Percentiles rank a stretch among this genome's conserved stretches.
Evolutionary conservation across 768 basidiomycete genomes (phyloP).

Genomic region (Suillus ampliporus): DNA sequence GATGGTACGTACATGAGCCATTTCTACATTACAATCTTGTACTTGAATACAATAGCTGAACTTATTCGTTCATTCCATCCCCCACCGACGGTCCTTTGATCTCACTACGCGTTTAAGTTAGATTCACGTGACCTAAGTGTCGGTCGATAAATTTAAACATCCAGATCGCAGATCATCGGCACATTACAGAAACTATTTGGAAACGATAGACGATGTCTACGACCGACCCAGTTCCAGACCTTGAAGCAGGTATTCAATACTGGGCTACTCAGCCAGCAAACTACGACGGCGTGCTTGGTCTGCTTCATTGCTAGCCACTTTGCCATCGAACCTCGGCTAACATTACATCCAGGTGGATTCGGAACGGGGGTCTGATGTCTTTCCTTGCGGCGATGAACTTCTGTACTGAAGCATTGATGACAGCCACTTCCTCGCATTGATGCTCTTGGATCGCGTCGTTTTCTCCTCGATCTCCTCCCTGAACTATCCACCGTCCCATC

Average conservation of each 20-base stretch:
- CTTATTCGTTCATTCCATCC: neutral
- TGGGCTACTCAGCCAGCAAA: slow-evolving; percentile 85
- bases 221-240: slow-evolving; percentile 51
- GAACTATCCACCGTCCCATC: slow-evolving; percentile 80
- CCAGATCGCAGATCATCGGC: neutral
- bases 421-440: slow-evolving; percentile 91
- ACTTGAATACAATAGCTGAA: neutral
- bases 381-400: slow-evolving; percentile 3
- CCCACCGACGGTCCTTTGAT: neutral
- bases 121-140: neutral
- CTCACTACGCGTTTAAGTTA: too few species aligned
- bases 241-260: slow-evolving; percentile 82
- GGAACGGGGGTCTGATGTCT: slow-evolving; percentile 52
- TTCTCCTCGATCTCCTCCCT: slow-evolving; percentile 83
- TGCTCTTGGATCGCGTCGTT: slow-evolving; percentile 86
- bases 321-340: slow-evolving; percentile 40
- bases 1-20: slow-evolving; percentile 5
- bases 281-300: slow-evolving; percentile 87
- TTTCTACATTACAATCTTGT: slow-evolving; percentile 5
- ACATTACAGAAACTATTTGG: neutral
- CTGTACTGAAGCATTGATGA: slow-evolving; percentile 8
- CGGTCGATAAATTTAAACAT: neutral
- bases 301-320: slow-evolving; percentile 22
- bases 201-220: slow-evolving; percentile 16
- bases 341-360: slow-evolving; percentile 47